Evolutionary conservation across 1,139 yeast species (phyloP), one percentile per base, ranked within the genome.

Genomic region (Yamadazyma diospyri): DNA sequence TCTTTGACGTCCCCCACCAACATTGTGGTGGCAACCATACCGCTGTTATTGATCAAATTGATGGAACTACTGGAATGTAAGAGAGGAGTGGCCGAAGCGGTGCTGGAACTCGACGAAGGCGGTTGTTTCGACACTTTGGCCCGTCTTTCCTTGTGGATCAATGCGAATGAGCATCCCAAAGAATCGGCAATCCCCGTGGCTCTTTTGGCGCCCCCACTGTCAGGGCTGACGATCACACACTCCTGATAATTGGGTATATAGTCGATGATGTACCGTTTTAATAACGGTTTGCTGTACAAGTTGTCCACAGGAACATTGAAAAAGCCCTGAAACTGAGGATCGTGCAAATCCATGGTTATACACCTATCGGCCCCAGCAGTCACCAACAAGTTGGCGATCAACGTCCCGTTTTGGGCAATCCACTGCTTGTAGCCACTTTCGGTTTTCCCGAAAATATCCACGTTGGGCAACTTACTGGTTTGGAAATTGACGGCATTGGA

Each of bases 271-370:
- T 85, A 89, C 45, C 84, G 82, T 57, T 84, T 87, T 38, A 87
- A 67, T 35, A 87, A 64, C 3, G 96, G 96, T 53, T 83, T 82
- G 35, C 92, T 84, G 57, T 86, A 85, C 42, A 89, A 61, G 54
- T 89, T 89, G 55, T 89, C 97, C 23, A 89, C 96, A 3, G 96
- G 95, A 25, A 88, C 81, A 49, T 85, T 87, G 56, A 89, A 88
- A 51, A 83, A 88, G 4, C 97, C 97, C 57, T 88, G 96, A 57
- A 85, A 88, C 60, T 88, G 97, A 3, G 92, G 87, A 55, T 89
- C 98, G 54, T 92, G 98, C 39, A 94, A 70, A 55, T 94, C 99
- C 97, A 92, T 89, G 8, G 99, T 92, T 42, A 94, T 88, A 41
- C 92, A 80, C 50, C 94, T 89, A 59, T 94, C 95, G 1, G 97